Evolutionary conservation across 2,329 filamentous ascomycete species (phyloP), one percentile per base, ranked within the genome.

Genomic region (Akanthomyces muscarius): DNA sequence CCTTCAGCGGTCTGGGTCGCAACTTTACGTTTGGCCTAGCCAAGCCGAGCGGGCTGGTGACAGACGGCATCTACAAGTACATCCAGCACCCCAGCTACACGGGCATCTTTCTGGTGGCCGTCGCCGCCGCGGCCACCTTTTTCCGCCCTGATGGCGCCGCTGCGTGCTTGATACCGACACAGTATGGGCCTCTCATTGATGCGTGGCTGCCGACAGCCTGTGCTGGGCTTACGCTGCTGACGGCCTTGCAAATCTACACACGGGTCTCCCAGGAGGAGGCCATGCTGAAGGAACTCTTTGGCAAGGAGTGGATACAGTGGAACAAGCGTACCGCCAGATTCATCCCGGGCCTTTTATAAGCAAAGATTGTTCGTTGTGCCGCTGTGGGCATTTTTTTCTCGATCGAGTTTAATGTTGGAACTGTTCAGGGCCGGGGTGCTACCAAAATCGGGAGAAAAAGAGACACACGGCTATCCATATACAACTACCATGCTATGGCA

Each of bases 81-180:
- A 70, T 84, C 2, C 81, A 83, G 66, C 81, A 85, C 66, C 81
- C 82, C 1, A 81, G 81, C 60, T 85, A 84, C 63, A 77, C 77
- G 0, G 81, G 79, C 0, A 50, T 78, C 2, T 13, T 74, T 0
- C 33, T 78, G 3, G 65, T 83, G 0, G 57, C 75, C 1, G 14
- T 73, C 1, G 69, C 65, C 50, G 74, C 75, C 59, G 47, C 68
- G 1, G 61, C 68, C 1, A 63, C 83, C 4, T 68, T 80, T 11
- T 63, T 69, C 13, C 68, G 79, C 0, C 63, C 71, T 33, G 79
- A 81, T 63, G 79, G 75, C 0, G 68, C 72, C 2, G 44, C 74
- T 0, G 73, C 72, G 14, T 82, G 79, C 63, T 78, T 75, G 73
- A 56, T 78, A 4, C 68, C 76, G 14, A 69, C 70, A 0, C 36